A percentile compares a stretch with the other conserved stretches of the same genome.
Conservation (phyloP, 176 grass and related monocot genomes). For the Sorghum bicolor region DNA sequence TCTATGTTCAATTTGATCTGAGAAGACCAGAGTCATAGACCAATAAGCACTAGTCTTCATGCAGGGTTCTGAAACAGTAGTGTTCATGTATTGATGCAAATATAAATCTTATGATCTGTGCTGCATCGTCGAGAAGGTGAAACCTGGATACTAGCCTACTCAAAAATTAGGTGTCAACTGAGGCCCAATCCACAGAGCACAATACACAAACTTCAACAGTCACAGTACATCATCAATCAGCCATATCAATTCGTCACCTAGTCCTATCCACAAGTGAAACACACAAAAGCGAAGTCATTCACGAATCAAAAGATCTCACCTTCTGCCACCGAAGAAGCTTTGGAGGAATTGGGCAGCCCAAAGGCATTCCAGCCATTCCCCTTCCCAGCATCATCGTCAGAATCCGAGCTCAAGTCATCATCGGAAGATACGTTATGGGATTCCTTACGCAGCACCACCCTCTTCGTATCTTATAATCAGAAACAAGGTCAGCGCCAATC, state of each 20-base stretch:
- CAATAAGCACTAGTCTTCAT: not conserved
- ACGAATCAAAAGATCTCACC: not conserved
- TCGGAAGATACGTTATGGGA: slow-evolving; percentile 34
- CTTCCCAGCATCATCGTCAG: slow-evolving; percentile 41
- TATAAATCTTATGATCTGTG: not conserved
- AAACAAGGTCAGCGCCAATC: not conserved
- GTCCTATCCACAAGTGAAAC: not conserved
- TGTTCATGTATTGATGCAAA: not conserved
- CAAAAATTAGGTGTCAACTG: not conserved
- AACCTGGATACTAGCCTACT: not conserved
- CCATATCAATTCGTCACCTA: not conserved
- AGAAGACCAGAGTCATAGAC: not conserved
- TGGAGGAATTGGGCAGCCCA: slow-evolving; percentile 40
- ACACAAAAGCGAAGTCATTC: not conserved
- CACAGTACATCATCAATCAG: not conserved
- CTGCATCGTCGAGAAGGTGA: not conserved
- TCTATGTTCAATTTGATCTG: not conserved
- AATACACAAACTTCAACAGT: not conserved
- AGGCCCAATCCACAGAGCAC: not conserved
- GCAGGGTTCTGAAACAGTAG: not conserved
- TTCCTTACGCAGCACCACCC: slow-evolving; percentile 36
- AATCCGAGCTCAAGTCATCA: slow-evolving; percentile 60
- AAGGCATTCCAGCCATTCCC: slow-evolving; percentile 24
- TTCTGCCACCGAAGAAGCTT: slow-evolving; percentile 39
- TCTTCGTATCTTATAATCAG: slow-evolving; percentile 44